Evolutionary conservation across 805 yeast genomes (phyloP).

Genomic region (Kockiozyma suomiensis): DNA sequence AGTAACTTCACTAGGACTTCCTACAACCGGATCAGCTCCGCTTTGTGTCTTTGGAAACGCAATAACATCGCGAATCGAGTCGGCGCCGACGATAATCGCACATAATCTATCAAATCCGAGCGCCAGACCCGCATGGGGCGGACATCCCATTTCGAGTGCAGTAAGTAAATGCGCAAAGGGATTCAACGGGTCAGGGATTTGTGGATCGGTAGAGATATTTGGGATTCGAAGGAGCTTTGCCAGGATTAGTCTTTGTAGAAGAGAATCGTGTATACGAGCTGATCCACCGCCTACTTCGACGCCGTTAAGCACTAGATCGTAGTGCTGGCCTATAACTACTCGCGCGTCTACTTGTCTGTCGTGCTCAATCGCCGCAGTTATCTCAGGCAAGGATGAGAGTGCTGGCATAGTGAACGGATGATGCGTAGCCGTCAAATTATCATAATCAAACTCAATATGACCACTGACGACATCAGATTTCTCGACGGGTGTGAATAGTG

Average conservation of each 20-base stretch:
- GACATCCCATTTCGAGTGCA: constrained; percentile 89
- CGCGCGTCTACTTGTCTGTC: constrained; percentile 19
- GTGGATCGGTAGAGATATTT: constrained; percentile 12
- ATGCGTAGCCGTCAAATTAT: constrained; percentile 68
- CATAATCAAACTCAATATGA: constrained; percentile 64
- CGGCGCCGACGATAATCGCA: constrained; percentile 80
- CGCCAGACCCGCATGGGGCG: constrained; percentile 98
- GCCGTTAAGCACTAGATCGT: constrained; percentile 91
- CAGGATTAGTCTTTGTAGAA: constrained; percentile 73
- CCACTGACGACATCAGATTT: constrained; percentile 37
- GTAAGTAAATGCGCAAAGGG: constrained; percentile 83
- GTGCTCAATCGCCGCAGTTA: constrained; percentile 29
- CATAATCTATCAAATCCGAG: constrained; percentile 91
- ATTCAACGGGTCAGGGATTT: constrained; percentile 41
- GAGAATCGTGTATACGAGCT: constrained; percentile 86
- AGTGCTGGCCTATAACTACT: constrained; percentile 81
- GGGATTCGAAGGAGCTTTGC: constrained; percentile 61
- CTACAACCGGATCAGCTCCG: constrained; percentile 86
- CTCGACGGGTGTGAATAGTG: constrained; percentile 81
- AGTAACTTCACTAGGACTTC: constrained; percentile 72
- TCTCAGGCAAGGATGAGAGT: constrained; percentile 60
- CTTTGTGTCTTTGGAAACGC: constrained; percentile 93
- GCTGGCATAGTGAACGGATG: constrained; percentile 97
- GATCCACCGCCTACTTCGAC: constrained; percentile 98
- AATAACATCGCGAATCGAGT: constrained; percentile 85